Evolutionary conservation across 2,329 filamentous ascomycete species (phyloP).

Genomic region (Botrytis tulipae): DNA sequence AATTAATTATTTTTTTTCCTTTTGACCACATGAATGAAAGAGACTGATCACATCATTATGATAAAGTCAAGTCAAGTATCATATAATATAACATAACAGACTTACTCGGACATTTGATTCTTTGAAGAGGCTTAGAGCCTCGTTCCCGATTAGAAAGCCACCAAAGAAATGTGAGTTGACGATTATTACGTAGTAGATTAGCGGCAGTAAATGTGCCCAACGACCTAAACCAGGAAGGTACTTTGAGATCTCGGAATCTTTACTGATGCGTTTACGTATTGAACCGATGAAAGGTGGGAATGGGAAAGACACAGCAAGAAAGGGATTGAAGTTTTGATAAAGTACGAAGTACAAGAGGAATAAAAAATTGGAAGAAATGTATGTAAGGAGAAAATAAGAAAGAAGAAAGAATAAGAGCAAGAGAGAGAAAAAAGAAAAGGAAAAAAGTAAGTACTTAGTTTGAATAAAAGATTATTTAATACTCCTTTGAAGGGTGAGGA

Average conservation of each 20-base stretch:
- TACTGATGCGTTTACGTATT: background rate
- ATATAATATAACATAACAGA: background rate
- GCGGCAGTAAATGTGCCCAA: conserved; percentile 2
- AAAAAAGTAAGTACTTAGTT: background rate
- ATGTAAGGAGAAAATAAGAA: background rate
- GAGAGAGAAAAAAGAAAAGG: background rate
- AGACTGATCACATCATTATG: background rate
- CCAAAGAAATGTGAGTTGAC: conserved; percentile 12
- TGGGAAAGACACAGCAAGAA: background rate
- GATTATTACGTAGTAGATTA: conserved; percentile 17
- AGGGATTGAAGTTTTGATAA: background rate
- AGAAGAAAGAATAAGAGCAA: background rate
- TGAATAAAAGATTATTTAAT: background rate
- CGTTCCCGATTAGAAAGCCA: conserved; percentile 18
- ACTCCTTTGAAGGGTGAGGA: background rate
- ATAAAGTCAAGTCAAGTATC: background rate
- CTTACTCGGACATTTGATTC: conserved; percentile 21
- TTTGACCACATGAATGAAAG: background rate
- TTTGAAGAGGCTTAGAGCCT: conserved; percentile 20
- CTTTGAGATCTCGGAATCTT: background rate
- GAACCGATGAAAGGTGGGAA: background rate
- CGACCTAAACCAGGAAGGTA: conserved; percentile 8
- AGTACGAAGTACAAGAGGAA: background rate
- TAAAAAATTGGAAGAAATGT: background rate
- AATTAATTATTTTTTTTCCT: background rate